Evolutionary conservation across 2,329 filamentous ascomycete species (phyloP), one percentile per base, ranked within the genome.

Genomic region (Chrysoporthe deuterocubensis): DNA sequence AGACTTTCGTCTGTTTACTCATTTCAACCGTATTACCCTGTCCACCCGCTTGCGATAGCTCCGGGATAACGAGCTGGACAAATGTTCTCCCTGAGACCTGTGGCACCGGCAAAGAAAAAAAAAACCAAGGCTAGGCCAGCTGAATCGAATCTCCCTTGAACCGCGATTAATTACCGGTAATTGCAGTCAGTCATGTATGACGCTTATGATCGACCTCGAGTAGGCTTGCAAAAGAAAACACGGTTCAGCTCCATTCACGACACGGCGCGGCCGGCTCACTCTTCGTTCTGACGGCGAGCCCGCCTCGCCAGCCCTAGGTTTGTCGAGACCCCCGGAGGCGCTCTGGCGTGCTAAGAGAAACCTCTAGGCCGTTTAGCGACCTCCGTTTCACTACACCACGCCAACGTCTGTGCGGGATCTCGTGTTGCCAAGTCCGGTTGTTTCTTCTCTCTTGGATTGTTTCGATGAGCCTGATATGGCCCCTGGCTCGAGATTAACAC

Each of bases 371-470:
- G 14, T 32, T 52, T 57, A 63, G 65, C 32, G 42, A 16, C 32
- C 4, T 37, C 65, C n/a, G 48, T 63, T 63, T 66, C 59, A 63
- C 48, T 48, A 57, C 54, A 16, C 32, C 54, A 40, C 6, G 16
- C 54, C 34, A 16, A 57, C 14, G 65, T 66, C 65, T 63, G 65
- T 66, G 65, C 65, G 44, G 32, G 11, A 42, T 18, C 32, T 66
- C 58, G 65, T 66, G 44, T 66, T 48, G 65, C 65, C 58, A 66
- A 66, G 58, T 46, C 65, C 43, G 2, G 13, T 37, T 40, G 58
- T 66, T 63, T 61, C 21, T 65, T 52, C 54, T 60, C 52, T 18
- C 54, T 43, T 42, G 6, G 52, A 46, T 32, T 59, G 63, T 65
- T 65, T 65, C 52, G 43, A 65, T 54, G 26, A 8, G 54, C 56